Conservation (phyloP, 306 rosid species). For the Vigna hirtella region DNA sequence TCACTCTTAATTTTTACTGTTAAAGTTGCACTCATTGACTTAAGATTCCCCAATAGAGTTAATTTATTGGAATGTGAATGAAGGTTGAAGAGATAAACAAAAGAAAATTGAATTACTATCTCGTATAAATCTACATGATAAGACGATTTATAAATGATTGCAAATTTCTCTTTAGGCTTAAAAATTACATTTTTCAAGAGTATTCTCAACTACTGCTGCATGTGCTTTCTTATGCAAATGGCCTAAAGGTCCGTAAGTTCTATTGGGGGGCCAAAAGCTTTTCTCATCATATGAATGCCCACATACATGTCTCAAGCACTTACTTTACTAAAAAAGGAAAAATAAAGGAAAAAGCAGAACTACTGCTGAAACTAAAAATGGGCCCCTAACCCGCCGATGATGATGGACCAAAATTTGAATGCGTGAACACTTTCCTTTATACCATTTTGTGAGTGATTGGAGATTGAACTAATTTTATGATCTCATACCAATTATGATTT, state of each 20-base stretch:
- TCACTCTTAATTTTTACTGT: constrained; percentile 23
- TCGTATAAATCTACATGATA: no score
- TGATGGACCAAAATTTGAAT: constrained; percentile 22
- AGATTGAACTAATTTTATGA: background rate
- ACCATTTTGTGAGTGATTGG: constrained; percentile 19
- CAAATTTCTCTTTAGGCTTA: no score
- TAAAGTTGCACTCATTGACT: background rate
- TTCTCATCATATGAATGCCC: constrained; percentile 41
- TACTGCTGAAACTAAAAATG: constrained; percentile 11
- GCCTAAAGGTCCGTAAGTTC: constrained; percentile 47
- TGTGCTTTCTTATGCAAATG: constrained; percentile 46
- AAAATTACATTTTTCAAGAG: no score
- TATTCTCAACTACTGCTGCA: constrained; percentile 34
- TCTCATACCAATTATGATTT: background rate
- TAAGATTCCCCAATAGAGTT: background rate
- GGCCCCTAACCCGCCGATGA: background rate
- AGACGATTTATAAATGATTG: no score
- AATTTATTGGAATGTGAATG: no score
- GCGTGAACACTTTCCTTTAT: background rate
- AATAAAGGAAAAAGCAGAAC: constrained; percentile 26
- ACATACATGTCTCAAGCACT: constrained; percentile 44
- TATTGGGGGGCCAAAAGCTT: constrained; percentile 49
- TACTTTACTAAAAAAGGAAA: constrained; percentile 32
- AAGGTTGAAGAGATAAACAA: no score
- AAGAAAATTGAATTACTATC: no score